These are phyloP conservation scores for Aureobasidium sp. DNA, from an alignment of 2,329 filamentous ascomycete genomes.

Conservation along the genomic window DNA sequence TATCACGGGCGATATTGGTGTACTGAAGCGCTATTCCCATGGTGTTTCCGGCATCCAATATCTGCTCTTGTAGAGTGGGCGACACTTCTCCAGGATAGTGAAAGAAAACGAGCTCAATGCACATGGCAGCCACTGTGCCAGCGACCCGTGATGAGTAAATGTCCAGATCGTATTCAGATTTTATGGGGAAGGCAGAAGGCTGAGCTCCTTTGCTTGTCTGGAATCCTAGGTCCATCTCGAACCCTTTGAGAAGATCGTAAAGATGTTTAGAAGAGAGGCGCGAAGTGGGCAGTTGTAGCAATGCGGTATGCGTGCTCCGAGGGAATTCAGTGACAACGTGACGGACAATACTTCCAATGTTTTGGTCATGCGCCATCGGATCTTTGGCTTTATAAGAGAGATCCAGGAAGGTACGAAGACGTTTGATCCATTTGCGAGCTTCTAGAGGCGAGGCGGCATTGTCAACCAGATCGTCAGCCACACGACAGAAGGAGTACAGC, in stretches of 20 bases:
- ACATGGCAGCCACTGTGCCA: slow-evolving; percentile 63
- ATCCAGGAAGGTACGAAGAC: slow-evolving; percentile 52
- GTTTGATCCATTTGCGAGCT: slow-evolving; percentile 52
- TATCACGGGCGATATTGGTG: slow-evolving; percentile 69
- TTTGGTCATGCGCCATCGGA: slow-evolving; percentile 22
- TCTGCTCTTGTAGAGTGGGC: slow-evolving; percentile 30
- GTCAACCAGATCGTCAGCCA: slow-evolving; percentile 68
- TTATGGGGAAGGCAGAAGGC: slow-evolving; percentile 47
- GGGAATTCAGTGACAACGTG: slow-evolving; percentile 50
- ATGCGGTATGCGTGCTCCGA: slow-evolving; percentile 43
- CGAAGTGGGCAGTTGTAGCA: slow-evolving; percentile 52
- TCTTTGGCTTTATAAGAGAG: slow-evolving; percentile 39
- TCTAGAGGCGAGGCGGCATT: slow-evolving; percentile 49
- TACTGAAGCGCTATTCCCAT: slow-evolving; percentile 74
- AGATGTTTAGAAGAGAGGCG: slow-evolving; percentile 54
- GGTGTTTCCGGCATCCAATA: slow-evolving; percentile 51
- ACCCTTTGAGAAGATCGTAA: slow-evolving; percentile 59
- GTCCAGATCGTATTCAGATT: slow-evolving; percentile 52
- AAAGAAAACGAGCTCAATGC: slow-evolving; percentile 59
- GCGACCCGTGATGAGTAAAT: slow-evolving; percentile 62
- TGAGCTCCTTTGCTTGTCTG: slow-evolving; percentile 10
- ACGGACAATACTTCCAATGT: slow-evolving; percentile 23
- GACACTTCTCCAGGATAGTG: slow-evolving; percentile 39
- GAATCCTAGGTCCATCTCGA: slow-evolving; percentile 61
- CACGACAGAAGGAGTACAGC: slow-evolving; percentile 66